A percentile compares a stretch with the other conserved stretches of the same genome.
These are phyloP conservation scores for Mortierella antarctica DNA, from an alignment of 192 early-diverging fungal species.

Conservation along the genomic window DNA sequence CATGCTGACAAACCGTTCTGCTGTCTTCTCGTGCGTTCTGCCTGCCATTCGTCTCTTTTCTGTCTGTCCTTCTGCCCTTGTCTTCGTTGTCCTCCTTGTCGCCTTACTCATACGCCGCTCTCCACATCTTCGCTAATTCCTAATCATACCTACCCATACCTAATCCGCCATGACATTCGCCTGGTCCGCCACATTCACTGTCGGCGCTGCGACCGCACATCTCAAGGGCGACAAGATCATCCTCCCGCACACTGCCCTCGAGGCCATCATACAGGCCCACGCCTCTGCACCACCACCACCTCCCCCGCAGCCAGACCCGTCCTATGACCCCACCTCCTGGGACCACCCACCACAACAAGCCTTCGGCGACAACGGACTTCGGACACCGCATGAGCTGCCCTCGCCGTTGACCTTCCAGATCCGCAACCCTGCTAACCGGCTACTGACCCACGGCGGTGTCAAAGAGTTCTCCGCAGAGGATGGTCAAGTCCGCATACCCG, in stretches of 20 bases:
- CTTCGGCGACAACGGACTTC: neutral
- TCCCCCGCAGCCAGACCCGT: constrained; percentile 1
- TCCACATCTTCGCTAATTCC: neutral
- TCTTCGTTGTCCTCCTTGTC: neutral
- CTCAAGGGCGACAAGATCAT: constrained; percentile 68
- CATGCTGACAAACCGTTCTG: neutral
- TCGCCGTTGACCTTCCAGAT: constrained; percentile 72
- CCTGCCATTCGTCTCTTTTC: neutral
- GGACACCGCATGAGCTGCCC: constrained; percentile 47
- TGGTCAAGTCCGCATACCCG: constrained; percentile 58
- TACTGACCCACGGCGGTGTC: constrained; percentile 71
- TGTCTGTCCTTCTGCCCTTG: neutral
- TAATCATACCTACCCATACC: neutral
- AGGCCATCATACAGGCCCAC: constrained; percentile 56
- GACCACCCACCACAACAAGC: constrained; percentile 3
- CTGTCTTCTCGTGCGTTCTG: too few relatives aligned
- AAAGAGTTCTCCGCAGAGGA: constrained; percentile 76
- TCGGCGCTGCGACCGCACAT: constrained; percentile 17
- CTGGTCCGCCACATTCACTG: constrained; percentile 50
- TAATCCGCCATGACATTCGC: constrained; percentile 26
- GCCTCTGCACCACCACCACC: constrained; percentile 21
- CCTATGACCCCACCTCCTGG: constrained; percentile 43
- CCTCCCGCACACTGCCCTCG: constrained; percentile 62
- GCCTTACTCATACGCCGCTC: neutral
- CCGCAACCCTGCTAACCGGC: constrained; percentile 56